These are phyloP conservation scores for Closterium sp. DNA, from an alignment of 139 green algal species.

Conservation along the genomic window DNA sequence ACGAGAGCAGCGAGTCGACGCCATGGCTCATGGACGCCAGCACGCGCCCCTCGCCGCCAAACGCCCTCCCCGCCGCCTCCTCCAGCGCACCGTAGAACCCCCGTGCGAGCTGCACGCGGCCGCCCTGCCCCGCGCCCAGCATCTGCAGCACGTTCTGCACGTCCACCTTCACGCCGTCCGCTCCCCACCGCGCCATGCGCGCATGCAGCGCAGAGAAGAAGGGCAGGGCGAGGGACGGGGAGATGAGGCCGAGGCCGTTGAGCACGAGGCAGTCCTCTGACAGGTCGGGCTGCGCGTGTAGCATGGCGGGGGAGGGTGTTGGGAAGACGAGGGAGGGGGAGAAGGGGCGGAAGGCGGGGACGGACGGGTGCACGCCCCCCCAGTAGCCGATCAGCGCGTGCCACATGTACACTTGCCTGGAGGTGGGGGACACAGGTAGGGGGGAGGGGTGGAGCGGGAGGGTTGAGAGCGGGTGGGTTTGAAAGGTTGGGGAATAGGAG, in stretches of 20 bases:
- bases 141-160: slow-evolving; percentile 57
- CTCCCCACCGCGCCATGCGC: slow-evolving; percentile 70
- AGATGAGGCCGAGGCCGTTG: slow-evolving; percentile 72
- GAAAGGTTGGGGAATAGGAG: not conserved
- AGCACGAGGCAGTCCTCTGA: slow-evolving; percentile 63
- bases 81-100: slow-evolving; percentile 56
- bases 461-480: not conserved
- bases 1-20: slow-evolving; percentile 83
- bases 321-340: slow-evolving; percentile 41
- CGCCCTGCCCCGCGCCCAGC: slow-evolving; percentile 60
- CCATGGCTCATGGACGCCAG: slow-evolving; percentile 99
- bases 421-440: not conserved
- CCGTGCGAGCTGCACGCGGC: slow-evolving; percentile 58
- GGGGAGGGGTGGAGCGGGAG: not conserved
- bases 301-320: slow-evolving; percentile 52
- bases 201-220: slow-evolving; percentile 88
- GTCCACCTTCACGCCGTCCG: slow-evolving; percentile 88
- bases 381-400: slow-evolving; percentile 92
- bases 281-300: slow-evolving; percentile 79
- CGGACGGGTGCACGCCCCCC: slow-evolving; percentile 71
- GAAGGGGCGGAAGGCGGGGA: not conserved
- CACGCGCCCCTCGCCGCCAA: slow-evolving; percentile 84
- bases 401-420: slow-evolving; percentile 68
- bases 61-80: slow-evolving; percentile 70
- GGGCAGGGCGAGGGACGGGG: slow-evolving; percentile 7